Percentiles rank a stretch among this genome's conserved stretches.
phyloP scores from a whole-genome alignment of 2,329 filamentous ascomycete species.

The Aulographum hederae region DNA sequence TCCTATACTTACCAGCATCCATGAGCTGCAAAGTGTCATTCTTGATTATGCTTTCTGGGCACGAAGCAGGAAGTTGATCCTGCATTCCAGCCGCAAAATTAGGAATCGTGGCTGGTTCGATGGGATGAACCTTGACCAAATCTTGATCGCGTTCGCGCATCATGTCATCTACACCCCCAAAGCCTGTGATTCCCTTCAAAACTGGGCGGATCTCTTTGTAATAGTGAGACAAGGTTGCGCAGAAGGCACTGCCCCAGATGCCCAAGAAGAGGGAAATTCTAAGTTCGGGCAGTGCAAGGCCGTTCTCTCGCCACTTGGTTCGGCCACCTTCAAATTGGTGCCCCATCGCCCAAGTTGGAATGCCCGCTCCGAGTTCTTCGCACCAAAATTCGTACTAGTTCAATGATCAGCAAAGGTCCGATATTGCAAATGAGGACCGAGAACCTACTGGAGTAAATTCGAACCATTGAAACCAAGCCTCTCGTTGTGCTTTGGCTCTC shows the following conservation, averaged over 20 bases:
- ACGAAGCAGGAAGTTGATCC: conserved; percentile 49
- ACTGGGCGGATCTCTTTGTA: conserved; percentile 85
- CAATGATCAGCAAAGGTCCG: too few species aligned
- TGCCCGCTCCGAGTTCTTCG: conserved; percentile 78
- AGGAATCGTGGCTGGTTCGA: conserved; percentile 77
- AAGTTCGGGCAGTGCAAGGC: conserved; percentile 64
- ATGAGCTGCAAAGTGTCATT: conserved; percentile 49
- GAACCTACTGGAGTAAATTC: conserved; percentile 37
- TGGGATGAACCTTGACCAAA: conserved; percentile 79
- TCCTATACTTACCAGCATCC: too few species aligned
- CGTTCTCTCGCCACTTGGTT: conserved; percentile 42
- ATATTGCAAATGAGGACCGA: not conserved
- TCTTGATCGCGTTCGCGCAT: conserved; percentile 71
- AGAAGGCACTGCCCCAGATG: conserved; percentile 94
- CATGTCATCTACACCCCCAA: conserved; percentile 60
- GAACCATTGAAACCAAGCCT: conserved; percentile 96
- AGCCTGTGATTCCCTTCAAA: conserved; percentile 54
- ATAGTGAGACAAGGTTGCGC: conserved; percentile 87
- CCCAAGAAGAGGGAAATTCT: conserved; percentile 73
- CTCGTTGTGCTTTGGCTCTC: conserved; percentile 31
- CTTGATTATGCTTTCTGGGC: conserved; percentile 58
- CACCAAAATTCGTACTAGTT: conserved; percentile 90
- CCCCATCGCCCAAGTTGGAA: conserved; percentile 87
- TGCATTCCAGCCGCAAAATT: conserved; percentile 79
- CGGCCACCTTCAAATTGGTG: conserved; percentile 59